Base-by-base conservation (phyloP, 140 eudicot genomes). In the Artemisia princeps region DNA sequence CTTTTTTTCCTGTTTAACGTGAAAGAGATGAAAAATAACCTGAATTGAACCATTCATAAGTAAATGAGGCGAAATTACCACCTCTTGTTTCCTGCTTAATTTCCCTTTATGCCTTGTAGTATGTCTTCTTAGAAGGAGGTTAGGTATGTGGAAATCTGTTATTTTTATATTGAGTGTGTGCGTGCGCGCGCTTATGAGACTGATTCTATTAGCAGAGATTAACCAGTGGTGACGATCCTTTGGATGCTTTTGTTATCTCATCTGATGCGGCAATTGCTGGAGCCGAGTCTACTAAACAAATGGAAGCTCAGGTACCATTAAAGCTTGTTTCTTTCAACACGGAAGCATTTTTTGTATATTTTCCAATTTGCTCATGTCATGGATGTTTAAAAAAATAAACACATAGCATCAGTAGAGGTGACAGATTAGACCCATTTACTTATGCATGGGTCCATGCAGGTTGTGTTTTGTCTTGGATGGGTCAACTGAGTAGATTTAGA, bases 231-330 rank as follows among this genome's bases (percentile, higher is more conserved):
- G 87, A 82, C 42, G 80, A 85, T 78, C 91, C 97, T 78, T 70
- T 81, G 48, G 83, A 79, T 69, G 90, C 95, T 15, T 91, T 91
- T 76, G 84, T 82, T 62, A 70, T 69, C 53, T 87, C 97, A 73
- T 85, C 96, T 79, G 87, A 85, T 49, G 97, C 95, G 22, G 97
- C 97, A 23, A 63, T 75, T 30, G 78, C 81, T 63, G 97, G 97
- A 73, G 97, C 97, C 2, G 95, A 85, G 72, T 80, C 91, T 13
- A 91, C 97, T 23, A 87, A 83, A 73, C 61, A 79, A 46, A 91
- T 91, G 97, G 85, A 77, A 60, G 91, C 97, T 60, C 97, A 81
- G 94, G 97, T 91, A 64, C 68, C 60, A n/a, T 51, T 66, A 26
- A 40, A 19, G 16, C 67, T 55, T 24, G 13, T 69, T 11, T 46